Evolutionary conservation across 1,284 basidiomycete genomes (phyloP), one percentile per base, ranked within the genome.

Genomic region (Inonotus obliquus): DNA sequence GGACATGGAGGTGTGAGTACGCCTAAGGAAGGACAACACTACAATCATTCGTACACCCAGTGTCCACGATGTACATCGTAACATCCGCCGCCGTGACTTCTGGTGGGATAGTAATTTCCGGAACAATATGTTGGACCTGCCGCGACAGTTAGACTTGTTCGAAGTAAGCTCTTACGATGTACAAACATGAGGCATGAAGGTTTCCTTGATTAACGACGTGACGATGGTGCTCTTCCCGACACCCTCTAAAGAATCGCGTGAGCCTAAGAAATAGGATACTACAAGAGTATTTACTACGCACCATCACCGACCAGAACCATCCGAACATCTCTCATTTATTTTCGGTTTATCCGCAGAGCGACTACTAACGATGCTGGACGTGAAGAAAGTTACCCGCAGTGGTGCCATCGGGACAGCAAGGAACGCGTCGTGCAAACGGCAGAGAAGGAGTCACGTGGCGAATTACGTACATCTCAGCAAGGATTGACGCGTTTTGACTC

Each of bases 211-310:
- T 72, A 98, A 83, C 37, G 93, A 94, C 14, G 93, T 96, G 72
- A 98, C 88, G 72, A 98, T 94, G 47, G 92, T 94, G 74, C 92
- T 94, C 80, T 96, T 96, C 67, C 94, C 94, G 68, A 96, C 94
- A 67, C 91, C 91, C 79, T 95, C 94, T 95, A 71, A 17, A 21
- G 23, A 48, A 45, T 13, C 41, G 38, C 29, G 32, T 39, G 19
- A 35, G 38, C 38, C 13, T 56, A 19, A n/a, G 38, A 35, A 39
- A n/a, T 6, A 32, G 56, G 13, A 27, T 2, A 54, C 4, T 38
- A 23, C 10, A 32, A 59, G 58, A 21, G 70, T 19, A 45, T 25
- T n/a, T 13, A 27, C 27, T n/a, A 54, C 49, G 32, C 44, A 64
- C 63, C 63, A 44, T 64, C 63, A 39, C 63, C 63, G 41, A 64